A percentile compares a stretch with the other conserved stretches of the same genome.
Evolutionary conservation across 495 filamentous ascomycete species (phyloP).

Genomic region (Penicillium canescens): DNA sequence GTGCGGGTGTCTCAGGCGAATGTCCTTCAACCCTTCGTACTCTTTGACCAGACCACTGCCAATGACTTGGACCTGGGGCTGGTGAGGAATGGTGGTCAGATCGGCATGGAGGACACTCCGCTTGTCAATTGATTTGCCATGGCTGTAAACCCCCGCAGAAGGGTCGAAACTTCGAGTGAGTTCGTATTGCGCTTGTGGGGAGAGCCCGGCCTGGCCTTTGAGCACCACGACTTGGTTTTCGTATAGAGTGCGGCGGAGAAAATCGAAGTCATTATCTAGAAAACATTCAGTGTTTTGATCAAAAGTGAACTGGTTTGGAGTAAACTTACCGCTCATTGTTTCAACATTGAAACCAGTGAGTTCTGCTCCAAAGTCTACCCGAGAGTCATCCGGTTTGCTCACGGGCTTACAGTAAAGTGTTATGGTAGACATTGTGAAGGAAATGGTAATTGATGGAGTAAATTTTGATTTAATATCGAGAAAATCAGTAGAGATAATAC

Average conservation of each 20-base stretch:
- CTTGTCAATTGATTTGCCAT: slow-evolving; percentile 67
- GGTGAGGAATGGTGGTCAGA: slow-evolving; percentile 71
- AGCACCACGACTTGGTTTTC: slow-evolving; percentile 62
- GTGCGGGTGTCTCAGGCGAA: slow-evolving; percentile 66
- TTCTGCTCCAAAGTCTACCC: slow-evolving; percentile 55
- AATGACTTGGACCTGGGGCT: slow-evolving; percentile 74
- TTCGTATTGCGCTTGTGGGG: slow-evolving; percentile 64
- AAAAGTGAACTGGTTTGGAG: background rate
- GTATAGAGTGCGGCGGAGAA: slow-evolving; percentile 61
- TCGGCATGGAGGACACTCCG: slow-evolving; percentile 69
- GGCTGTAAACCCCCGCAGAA: slow-evolving; percentile 59
- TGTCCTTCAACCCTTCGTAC: slow-evolving; percentile 64
- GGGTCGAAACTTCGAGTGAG: slow-evolving; percentile 69
- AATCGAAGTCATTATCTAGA: slow-evolving; percentile 55
- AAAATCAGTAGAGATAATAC: background rate
- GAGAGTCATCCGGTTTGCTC: slow-evolving; percentile 27
- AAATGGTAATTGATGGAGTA: too few species aligned
- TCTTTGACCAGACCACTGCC: slow-evolving; percentile 62
- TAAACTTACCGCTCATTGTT: slow-evolving; percentile 46
- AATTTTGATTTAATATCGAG: too few species aligned
- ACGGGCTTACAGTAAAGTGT: slow-evolving; percentile 7
- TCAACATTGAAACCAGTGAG: slow-evolving; percentile 54
- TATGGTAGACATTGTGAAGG: background rate
- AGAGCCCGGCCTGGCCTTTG: slow-evolving; percentile 58
- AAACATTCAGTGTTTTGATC: background rate